Evolutionary conservation across 805 yeast species (phyloP), one percentile per base, ranked within the genome.

Genomic region (Candida odintsovae): DNA sequence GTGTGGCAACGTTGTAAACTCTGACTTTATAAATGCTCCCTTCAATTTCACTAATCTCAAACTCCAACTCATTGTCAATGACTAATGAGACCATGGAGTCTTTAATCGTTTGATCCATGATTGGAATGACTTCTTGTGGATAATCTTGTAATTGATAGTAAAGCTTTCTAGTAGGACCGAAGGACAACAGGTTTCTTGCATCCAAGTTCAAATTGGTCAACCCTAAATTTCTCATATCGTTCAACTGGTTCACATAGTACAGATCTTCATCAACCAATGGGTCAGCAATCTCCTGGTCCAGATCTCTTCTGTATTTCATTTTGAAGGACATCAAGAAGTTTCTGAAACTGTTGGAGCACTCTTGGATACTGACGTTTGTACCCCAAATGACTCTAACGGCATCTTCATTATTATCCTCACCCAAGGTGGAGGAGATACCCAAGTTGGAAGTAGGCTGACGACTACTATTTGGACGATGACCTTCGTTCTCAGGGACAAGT

Each of bases 351-450:
- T 80, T 84, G 35, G 86, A 77, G 56, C 94, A 83, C 60, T 94
- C 97, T 59, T 82, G 87, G 59, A 94, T 90, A 41, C 95, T 85
- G 23, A 94, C 96, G 61, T 92, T 90, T 1, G 99, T 94, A 67
- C 99, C 99, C 99, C 99, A 94, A 59, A 94, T 92, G 45, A 94
- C 96, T 58, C 95, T 77, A 21, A 82, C 80, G 0, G 96, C 95
- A 53, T 86, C 96, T 44, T 78, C 79, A 21, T 71, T 69, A 44
- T 70, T 64, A 9, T 59, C 59, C 16, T 65, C 65, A 16, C 58
- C 63, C 3, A 40, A 28, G 1, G 23, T 42, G 2, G 57, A 52
- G 3, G 57, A 48, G 9, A 56, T 46, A 0, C 57, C 57, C 28
- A 55, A 45, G 52, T 45, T 46, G 2, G 66, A 56, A 9, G 66